Base-by-base conservation (phyloP, 139 green algal genomes). In the Zygnema cylindricum region DNA sequence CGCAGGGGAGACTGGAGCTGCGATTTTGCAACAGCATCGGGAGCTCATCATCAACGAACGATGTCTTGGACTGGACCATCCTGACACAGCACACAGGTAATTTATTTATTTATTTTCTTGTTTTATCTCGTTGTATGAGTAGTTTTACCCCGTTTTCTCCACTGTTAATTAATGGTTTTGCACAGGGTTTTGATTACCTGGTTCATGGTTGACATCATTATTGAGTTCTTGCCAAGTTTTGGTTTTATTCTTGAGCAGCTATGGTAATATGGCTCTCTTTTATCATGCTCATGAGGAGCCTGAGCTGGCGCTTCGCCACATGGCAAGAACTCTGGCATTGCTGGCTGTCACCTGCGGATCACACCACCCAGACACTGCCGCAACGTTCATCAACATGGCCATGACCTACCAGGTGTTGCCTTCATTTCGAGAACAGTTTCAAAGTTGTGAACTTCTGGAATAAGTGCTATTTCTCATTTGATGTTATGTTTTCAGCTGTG, bases 241-340 rank as follows among this genome's bases (percentile, higher is more conserved):
- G n/a, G n/a, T n/a, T n/a, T n/a, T n/a, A n/a, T n/a, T n/a, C n/a
- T n/a, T n/a, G n/a, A 32, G 43, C 84, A 91, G 85, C 79, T 94
- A 94, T 85, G 91, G 91, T 41, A 93, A 94, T 82, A 76, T 94
- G 63, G 91, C 91, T 0, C 81, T 93, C 7, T 94, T 92, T 73
- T 94, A 93, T 77, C 92, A 93, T 69, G 40, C 69, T 38, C 38
- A 92, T 33, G 32, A 49, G 0, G 35, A 88, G 38, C 23, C 57
- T 0, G 76, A 91, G 69, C 88, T 89, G 1, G 43, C 88, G 0
- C 69, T 93, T 69, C 23, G 43, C 11, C 91, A 93, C 85, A 43
- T 92, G 84, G 39, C 76, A 55, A 76, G 84, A 36, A 81, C 89
- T 25, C 43, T 93, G 43, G 57, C 86, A 43, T 77, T 93, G 69